Conservation (phyloP, 352 stramenopile species). For the Salisapilia sapeloensis region DNA sequence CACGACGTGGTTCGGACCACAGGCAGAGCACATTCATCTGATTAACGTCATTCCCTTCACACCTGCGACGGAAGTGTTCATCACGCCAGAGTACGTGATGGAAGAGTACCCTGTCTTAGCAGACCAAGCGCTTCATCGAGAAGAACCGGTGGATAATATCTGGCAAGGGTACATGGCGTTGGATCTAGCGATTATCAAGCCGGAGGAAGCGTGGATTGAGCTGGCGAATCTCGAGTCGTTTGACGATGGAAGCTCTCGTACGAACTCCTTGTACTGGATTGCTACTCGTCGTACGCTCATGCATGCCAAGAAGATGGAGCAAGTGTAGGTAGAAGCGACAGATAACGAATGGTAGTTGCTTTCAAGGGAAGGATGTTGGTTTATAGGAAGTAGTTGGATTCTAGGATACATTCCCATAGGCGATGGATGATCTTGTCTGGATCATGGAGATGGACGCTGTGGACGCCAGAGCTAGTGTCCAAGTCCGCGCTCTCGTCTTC, state of each 20-base stretch:
- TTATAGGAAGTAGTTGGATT: too few relatives aligned
- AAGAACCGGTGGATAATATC: conserved; percentile 45
- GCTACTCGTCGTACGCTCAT: conserved; percentile 48
- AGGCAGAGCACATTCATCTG: conserved; percentile 77
- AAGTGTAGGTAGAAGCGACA: too few relatives aligned
- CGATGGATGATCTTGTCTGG: too few relatives aligned
- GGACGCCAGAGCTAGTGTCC: too few relatives aligned
- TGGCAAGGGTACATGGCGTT: conserved; percentile 79
- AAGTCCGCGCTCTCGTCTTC: too few relatives aligned
- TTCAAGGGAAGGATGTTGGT: too few relatives aligned
- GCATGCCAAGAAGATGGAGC: neutral
- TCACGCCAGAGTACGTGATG: conserved; percentile 41
- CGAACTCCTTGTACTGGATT: conserved; percentile 83
- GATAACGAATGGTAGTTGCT: too few relatives aligned
- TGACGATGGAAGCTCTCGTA: conserved; percentile 75
- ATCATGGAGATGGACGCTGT: too few relatives aligned
- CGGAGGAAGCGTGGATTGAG: conserved; percentile 38
- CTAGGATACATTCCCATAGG: too few relatives aligned
- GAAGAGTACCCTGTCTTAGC: conserved; percentile 70
- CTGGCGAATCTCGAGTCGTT: conserved; percentile 58
- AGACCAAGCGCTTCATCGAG: conserved; percentile 46
- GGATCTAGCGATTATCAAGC: conserved; percentile 70
- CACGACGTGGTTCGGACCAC: conserved; percentile 75
- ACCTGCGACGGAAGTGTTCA: conserved; percentile 61
- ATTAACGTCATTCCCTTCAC: conserved; percentile 89